Evolutionary conservation across 306 rosid species (phyloP).

Genomic region (Cicer arietinum): DNA sequence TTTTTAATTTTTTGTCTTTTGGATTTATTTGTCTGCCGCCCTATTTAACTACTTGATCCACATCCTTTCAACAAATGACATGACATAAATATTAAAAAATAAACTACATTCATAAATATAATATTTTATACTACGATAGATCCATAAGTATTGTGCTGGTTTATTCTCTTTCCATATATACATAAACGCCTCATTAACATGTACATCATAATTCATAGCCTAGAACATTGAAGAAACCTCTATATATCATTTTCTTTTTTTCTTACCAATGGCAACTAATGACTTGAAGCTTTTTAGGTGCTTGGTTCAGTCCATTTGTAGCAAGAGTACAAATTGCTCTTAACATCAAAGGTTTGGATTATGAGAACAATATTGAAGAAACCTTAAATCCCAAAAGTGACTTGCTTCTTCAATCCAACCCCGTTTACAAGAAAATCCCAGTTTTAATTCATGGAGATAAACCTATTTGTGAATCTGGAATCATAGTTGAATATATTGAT

Average conservation of each 20-base stretch:
- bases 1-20: no score
- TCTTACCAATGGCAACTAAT: constrained; percentile 43
- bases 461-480: constrained; percentile 58
- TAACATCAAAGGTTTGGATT: constrained; percentile 54
- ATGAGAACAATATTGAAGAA: constrained; percentile 53
- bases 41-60: no score
- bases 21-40: no score
- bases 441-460: constrained; percentile 58
- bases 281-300: constrained; percentile 55
- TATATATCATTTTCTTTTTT: background rate
- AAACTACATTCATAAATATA: no score
- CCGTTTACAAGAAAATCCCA: constrained; percentile 64
- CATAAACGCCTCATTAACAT: no score
- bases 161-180: no score
- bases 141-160: no score
- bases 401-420: constrained; percentile 66
- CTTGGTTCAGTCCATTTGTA: constrained; percentile 53
- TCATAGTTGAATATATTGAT: constrained; percentile 64
- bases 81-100: no score
- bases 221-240: no score
- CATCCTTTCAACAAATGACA: no score
- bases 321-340: constrained; percentile 53
- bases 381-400: constrained; percentile 49
- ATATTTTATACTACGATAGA: no score
- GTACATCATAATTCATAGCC: no score